phyloP scores from a whole-genome alignment of 2,329 filamentous ascomycete species.

The Apiospora kogelbergensis region DNA sequence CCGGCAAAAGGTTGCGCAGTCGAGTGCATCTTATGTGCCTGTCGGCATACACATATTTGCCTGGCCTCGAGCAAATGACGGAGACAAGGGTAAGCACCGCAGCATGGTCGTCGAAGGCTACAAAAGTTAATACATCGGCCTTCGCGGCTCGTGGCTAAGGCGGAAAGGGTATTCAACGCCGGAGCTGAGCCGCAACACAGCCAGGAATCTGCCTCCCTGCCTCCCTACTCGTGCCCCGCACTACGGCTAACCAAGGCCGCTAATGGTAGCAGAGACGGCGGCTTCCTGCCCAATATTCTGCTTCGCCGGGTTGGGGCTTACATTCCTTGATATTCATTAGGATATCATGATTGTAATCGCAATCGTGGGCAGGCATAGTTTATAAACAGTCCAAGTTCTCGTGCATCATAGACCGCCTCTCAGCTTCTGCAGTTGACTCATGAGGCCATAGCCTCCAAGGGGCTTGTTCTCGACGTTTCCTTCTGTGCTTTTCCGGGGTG shows the following conservation, averaged over 20 bases:
- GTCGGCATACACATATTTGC: background rate
- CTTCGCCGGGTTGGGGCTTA: background rate
- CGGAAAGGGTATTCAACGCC: background rate
- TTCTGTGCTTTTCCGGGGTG: conserved; percentile 33
- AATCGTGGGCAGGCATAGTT: background rate
- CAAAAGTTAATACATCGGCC: too few relatives aligned
- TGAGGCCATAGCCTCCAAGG: conserved; percentile 56
- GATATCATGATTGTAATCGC: background rate
- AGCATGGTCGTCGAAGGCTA: background rate
- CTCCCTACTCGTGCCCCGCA: background rate
- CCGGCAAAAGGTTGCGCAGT: background rate
- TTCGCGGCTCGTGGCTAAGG: background rate
- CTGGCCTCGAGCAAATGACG: background rate
- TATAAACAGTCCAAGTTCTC: background rate
- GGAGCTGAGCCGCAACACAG: background rate
- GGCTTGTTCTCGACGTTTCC: conserved; percentile 40
- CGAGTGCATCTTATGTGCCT: background rate
- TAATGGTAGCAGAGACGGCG: background rate
- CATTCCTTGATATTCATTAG: background rate
- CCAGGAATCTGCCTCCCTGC: background rate
- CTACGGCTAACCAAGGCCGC: background rate
- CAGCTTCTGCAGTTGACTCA: conserved; percentile 63
- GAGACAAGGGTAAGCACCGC: background rate
- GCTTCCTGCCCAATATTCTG: background rate
- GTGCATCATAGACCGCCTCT: conserved; percentile 47